Percentiles rank a stretch among this genome's conserved stretches.
Evolutionary conservation across 805 yeast species (phyloP).

Genomic region (Candida ulmi): DNA sequence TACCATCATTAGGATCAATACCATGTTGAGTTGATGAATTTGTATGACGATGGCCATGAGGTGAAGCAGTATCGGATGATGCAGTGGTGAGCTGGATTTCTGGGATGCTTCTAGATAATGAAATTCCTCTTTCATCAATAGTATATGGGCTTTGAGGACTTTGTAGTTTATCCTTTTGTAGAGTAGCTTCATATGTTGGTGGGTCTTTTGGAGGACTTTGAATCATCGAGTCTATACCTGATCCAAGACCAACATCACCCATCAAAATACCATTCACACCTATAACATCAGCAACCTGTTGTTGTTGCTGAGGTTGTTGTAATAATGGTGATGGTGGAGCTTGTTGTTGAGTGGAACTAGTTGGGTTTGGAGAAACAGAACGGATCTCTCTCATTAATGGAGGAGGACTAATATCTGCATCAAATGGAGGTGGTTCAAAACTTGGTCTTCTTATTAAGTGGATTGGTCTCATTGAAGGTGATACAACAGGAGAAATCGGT

Average conservation of each 20-base stretch:
- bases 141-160: conserved; percentile 2
- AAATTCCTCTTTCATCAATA: background rate
- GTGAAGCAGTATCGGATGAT: background rate
- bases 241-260: background rate
- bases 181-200: conserved; percentile 29
- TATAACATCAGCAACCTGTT: background rate
- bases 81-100: background rate
- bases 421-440: conserved; percentile 61
- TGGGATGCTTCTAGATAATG: background rate
- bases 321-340: too few species aligned
- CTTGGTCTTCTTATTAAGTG: conserved; percentile 50
- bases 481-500: conserved; percentile 48
- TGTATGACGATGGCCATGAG: too few species aligned
- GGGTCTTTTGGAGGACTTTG: conserved; percentile 25
- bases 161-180: conserved; percentile 10
- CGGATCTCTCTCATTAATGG: conserved; percentile 13
- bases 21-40: background rate
- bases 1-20: background rate
- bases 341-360: too few species aligned
- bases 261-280: background rate
- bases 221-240: conserved; percentile 2
- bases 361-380: conserved; percentile 5
- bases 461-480: conserved; percentile 46
- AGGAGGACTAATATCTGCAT: conserved; percentile 35
- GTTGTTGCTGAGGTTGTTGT: too few species aligned